A percentile compares a stretch with the other conserved stretches of the same genome.
Evolutionary conservation across 1,139 yeast species (phyloP).

Genomic region (Tardiomyces depauwii): DNA sequence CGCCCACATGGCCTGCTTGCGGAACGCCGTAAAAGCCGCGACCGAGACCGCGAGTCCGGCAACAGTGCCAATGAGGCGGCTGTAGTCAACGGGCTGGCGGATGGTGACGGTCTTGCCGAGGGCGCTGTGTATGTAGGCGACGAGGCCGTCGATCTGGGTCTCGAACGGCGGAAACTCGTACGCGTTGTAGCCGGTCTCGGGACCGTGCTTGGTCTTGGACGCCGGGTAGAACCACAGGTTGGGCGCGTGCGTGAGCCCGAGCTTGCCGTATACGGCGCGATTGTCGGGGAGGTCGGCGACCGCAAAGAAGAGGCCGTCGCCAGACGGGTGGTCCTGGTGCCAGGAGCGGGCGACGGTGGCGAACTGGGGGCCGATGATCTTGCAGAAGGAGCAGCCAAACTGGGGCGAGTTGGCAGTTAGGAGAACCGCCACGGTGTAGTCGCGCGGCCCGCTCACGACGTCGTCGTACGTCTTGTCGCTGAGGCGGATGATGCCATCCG

Average conservation of each 20-base stretch:
- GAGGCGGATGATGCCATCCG: slow-evolving; percentile 34
- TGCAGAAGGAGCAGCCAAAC: slow-evolving; percentile 70
- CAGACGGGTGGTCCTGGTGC: slow-evolving; percentile 37
- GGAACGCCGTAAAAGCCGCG: slow-evolving; percentile 20
- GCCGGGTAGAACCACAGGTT: slow-evolving; percentile 59
- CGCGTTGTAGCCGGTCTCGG: slow-evolving; percentile 23
- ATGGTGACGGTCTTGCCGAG: slow-evolving; percentile 38
- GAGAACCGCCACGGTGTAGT: slow-evolving; percentile 52
- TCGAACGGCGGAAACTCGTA: slow-evolving; percentile 38
- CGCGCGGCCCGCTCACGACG: slow-evolving; percentile 57
- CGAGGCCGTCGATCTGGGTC: slow-evolving; percentile 36
- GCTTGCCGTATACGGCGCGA: slow-evolving; percentile 41
- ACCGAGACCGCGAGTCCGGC: slow-evolving; percentile 25
- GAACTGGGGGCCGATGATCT: slow-evolving; percentile 57
- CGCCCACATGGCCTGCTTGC: slow-evolving; percentile 22
- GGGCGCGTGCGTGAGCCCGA: slow-evolving; percentile 64
- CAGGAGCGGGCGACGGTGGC: slow-evolving; percentile 52
- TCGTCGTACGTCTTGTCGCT: slow-evolving; percentile 51
- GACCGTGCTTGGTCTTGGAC: slow-evolving; percentile 27
- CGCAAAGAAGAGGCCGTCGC: slow-evolving; percentile 49
- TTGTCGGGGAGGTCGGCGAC: slow-evolving; percentile 57
- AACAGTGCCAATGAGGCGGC: slow-evolving; percentile 36
- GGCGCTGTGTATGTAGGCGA: slow-evolving; percentile 21
- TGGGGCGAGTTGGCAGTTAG: slow-evolving; percentile 66
- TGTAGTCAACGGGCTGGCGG: slow-evolving; percentile 48